Percentiles rank a stretch among this genome's conserved stretches.
Evolutionary conservation across 2,329 filamentous ascomycete genomes (phyloP).

Genomic region (Pseudogymnoascus sp.): DNA sequence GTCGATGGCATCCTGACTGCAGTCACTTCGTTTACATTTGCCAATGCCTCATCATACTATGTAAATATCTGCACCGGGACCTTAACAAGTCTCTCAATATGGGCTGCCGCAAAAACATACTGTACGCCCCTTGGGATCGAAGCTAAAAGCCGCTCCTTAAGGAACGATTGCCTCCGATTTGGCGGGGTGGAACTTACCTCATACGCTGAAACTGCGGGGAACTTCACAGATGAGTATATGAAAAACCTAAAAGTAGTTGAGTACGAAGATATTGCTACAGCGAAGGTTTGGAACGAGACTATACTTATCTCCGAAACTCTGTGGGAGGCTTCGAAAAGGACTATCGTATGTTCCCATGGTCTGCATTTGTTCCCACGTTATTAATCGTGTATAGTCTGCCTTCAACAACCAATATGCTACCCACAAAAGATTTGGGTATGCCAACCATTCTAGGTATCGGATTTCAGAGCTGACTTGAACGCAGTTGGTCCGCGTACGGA

Average conservation of each 20-base stretch:
- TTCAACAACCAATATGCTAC: slow-evolving; percentile 4
- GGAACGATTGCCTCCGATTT: neutral
- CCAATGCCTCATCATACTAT: neutral
- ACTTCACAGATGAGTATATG: slow-evolving; percentile 9
- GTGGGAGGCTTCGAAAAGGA: neutral
- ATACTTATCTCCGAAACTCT: neutral
- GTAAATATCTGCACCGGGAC: neutral
- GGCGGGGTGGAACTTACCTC: neutral
- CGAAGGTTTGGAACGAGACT: slow-evolving; percentile 3
- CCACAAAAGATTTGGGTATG: slow-evolving; percentile 8
- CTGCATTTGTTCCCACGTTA: neutral
- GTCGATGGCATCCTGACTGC: slow-evolving; percentile 2
- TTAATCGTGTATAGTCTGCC: neutral
- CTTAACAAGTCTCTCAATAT: slow-evolving; percentile 5
- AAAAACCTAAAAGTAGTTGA: neutral
- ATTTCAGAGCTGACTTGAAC: neutral
- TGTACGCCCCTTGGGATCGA: neutral
- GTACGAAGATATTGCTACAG: neutral
- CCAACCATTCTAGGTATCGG: neutral
- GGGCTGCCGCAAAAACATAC: slow-evolving; percentile 8
- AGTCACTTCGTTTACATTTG: neutral
- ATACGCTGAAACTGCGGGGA: neutral
- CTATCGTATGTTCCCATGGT: neutral
- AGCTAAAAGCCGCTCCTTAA: neutral
- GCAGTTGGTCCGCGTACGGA: slow-evolving; percentile 1